Percentiles rank a stretch among this genome's conserved stretches.
Evolutionary conservation across 108 stramenopile species (phyloP).

Genomic region (Nitzschia inconspicua): DNA sequence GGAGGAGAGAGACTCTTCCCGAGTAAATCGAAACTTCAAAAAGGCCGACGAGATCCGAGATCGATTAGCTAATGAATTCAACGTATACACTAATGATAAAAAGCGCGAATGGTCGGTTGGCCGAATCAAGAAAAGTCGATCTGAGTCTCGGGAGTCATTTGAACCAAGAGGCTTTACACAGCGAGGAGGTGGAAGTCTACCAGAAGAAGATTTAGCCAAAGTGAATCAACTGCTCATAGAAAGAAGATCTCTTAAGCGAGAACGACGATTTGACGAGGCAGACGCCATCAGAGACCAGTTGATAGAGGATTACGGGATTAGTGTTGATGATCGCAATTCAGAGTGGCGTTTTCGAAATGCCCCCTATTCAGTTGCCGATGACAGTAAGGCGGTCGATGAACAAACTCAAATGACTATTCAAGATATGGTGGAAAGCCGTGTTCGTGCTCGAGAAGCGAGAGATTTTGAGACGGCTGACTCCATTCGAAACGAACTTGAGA

Average conservation of each 20-base stretch:
- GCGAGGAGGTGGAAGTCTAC: slow-evolving; percentile 35
- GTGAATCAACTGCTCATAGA: slow-evolving; percentile 32
- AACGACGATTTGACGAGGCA: slow-evolving; percentile 43
- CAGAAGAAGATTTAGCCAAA: slow-evolving; percentile 26
- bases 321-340: slow-evolving; percentile 42
- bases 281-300: slow-evolving; percentile 56
- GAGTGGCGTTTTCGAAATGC: slow-evolving; percentile 36
- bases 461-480: slow-evolving; percentile 54
- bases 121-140: neutral
- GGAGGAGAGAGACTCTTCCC: slow-evolving; percentile 35
- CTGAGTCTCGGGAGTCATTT: too few species aligned
- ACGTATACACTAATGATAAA: slow-evolving; percentile 46
- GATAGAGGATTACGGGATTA: slow-evolving; percentile 29
- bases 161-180: neutral
- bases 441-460: slow-evolving; percentile 28
- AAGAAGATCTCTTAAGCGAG: slow-evolving; percentile 36
- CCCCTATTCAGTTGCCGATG: neutral
- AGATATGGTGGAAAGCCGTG: slow-evolving; percentile 25
- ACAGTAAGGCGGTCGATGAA: slow-evolving; percentile 1
- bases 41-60: slow-evolving; percentile 56
- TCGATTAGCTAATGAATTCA: slow-evolving; percentile 33
- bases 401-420: neutral
- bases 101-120: slow-evolving; percentile 43
- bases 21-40: slow-evolving; percentile 47
- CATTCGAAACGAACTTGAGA: slow-evolving; percentile 42